Base-by-base conservation (phyloP, 1,139 yeast genomes). In the Hyphopichia burtonii region DNA sequence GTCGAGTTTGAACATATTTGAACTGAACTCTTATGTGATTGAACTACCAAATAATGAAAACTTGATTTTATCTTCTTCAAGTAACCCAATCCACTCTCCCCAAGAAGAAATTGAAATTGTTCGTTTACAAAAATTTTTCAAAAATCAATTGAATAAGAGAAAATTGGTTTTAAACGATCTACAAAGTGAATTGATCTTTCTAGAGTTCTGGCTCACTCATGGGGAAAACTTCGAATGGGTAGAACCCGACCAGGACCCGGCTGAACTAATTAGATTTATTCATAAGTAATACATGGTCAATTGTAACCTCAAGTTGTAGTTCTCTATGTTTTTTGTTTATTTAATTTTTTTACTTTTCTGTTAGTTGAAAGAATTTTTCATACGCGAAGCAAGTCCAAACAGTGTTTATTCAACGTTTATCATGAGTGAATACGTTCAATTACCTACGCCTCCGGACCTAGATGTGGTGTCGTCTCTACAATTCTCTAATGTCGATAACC, bases 171-270 rank as follows among this genome's bases (percentile, higher is more conserved):
- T 70, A 37, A 55, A 59, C 34, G 71, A 66, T 34, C 48, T 68
- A 28, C 63, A 60, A 5, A 70, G 67, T 39, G 77, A 71, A 43
- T 48, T 61, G 37, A 53, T 61, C 42, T 68, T 69, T 44, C 49
- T 71, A 37, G 74, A 71, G 39, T 71, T 60, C 41, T 68, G 72
- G 71, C 41, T 56, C 28, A 60, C 56, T 27, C 62, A 62, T 16
- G 74, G 73, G 3, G 74, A 68, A 32, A 51, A 54, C 22, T 72
- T 66, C 43, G 65, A 56, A 37, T 72, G 78, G 78, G 72, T 65
- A 1, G 78, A 72, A 45, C 77, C 78, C 2, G 78, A 72, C 47
- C 78, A 72, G 49, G 78, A 72, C 46, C 78, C 78, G 1, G 75
- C 72, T 1, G 73, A 68, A 46, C 51, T 38, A 10, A 32, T 38